Evolutionary conservation across 129 eudicot genomes (phyloP).

Genomic region (Mikania micrantha): DNA sequence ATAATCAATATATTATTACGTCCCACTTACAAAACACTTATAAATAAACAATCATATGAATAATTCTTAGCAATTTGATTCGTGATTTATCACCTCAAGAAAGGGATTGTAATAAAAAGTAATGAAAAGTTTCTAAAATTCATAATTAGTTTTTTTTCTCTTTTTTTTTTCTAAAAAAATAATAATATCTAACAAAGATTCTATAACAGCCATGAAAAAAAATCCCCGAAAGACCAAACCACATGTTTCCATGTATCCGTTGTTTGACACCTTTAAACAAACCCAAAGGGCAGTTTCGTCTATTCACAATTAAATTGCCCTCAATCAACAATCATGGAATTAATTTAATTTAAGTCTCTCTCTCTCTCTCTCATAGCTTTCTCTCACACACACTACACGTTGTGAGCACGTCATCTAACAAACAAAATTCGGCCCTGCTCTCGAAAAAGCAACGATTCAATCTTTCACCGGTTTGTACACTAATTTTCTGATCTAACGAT

Average conservation of each 20-base stretch:
- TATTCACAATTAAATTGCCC: background rate
- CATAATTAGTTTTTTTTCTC: too few relatives aligned
- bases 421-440: conserved; percentile 15
- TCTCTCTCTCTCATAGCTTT: conserved; percentile 18
- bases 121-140: background rate
- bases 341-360: too few relatives aligned
- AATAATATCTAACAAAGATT: conserved; percentile 11
- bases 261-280: conserved; percentile 3
- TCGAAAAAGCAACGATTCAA: conserved; percentile 19
- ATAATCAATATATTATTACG: too few relatives aligned
- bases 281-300: conserved; percentile 16
- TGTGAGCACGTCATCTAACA: conserved; percentile 25
- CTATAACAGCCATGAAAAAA: conserved; percentile 11
- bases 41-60: too few relatives aligned
- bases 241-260: conserved; percentile 22
- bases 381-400: conserved; percentile 24
- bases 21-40: too few relatives aligned
- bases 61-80: too few relatives aligned
- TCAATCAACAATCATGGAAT: conserved; percentile 6
- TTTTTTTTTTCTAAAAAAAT: background rate
- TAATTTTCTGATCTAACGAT: background rate
- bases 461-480: conserved; percentile 12
- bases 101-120: background rate
- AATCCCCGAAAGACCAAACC: conserved; percentile 18
- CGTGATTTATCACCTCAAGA: too few relatives aligned